phyloP scores from a whole-genome alignment of 2,329 filamentous ascomycete species.

The Botryotinia calthae region DNA sequence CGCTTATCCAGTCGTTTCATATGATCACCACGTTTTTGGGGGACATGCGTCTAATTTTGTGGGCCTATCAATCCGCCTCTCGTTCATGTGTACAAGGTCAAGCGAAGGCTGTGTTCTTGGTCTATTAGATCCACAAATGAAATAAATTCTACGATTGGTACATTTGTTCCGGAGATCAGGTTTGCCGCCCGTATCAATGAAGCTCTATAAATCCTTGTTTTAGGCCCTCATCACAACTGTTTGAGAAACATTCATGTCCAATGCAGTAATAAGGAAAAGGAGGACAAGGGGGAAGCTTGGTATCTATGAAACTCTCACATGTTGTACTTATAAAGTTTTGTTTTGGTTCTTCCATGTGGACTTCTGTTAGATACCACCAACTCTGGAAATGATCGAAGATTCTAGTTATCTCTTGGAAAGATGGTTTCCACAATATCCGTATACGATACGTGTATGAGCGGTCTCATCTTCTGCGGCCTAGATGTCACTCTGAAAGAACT shows the following conservation, averaged over 20 bases:
- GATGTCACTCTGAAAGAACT: not conserved
- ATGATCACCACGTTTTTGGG: not conserved
- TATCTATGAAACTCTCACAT: not conserved
- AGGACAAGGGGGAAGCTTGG: not conserved
- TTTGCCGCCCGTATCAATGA: not conserved
- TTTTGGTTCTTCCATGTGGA: not conserved
- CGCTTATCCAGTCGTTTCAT: slow-evolving; percentile 8
- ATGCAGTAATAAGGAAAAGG: not conserved
- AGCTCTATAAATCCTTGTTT: not conserved
- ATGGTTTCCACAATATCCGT: not conserved
- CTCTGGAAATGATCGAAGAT: not conserved
- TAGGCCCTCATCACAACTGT: not conserved
- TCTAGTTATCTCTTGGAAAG: not conserved
- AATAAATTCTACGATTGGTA: slow-evolving; percentile 7
- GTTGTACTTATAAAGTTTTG: not conserved
- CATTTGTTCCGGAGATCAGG: not conserved
- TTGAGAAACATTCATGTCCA: not conserved
- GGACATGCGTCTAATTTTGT: slow-evolving; percentile 15
- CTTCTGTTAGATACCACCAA: not conserved
- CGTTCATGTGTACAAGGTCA: not conserved
- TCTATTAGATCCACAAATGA: not conserved
- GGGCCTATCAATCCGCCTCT: slow-evolving; percentile 13
- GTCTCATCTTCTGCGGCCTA: not conserved
- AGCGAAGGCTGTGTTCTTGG: slow-evolving; percentile 8
- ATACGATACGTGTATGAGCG: not conserved